Evolutionary conservation across 495 filamentous ascomycete species (phyloP), one percentile per base, ranked within the genome.

Genomic region (Platismatia glauca): DNA sequence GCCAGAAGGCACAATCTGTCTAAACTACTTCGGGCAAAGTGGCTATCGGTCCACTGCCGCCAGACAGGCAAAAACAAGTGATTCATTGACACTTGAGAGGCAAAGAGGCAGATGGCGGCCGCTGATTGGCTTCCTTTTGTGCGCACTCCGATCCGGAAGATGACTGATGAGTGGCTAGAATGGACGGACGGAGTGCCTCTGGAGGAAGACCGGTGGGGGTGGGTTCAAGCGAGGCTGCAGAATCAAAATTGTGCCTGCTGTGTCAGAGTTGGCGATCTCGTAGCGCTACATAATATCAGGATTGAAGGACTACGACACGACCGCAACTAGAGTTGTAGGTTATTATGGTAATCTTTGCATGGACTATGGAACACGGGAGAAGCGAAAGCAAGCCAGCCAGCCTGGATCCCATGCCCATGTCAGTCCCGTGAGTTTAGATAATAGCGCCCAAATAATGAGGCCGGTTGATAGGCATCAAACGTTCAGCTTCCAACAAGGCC

Each of bases 371-470:
- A n/a, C 24, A 62, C 39, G 60, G 60, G 39, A 55, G 39, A 57
- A 57, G 53, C 52, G 52, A 57, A 37, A 31, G 22, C 6, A 50
- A 48, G 22, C 22, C 31, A 27, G 27, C 48, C 12, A 52, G 11
- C 48, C 48, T 52, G 48, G 27, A 52, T 50, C 22, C 22, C 27
- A 46, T 39, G 53, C 22, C 22, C 27, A 46, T 39, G 53, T 34
- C 41, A 56, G 48, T 44, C 52, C 60, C 53, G 60, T 62, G 48
- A 62, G 46, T 33, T 52, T 46, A 57, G 60, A 56, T 62, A 62
- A 62, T 62, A 62, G 60, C 60, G 60, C 60, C 52, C 53, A 62
- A 62, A 35, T 35, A 35, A 56, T 33, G 50, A 57, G 33, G 60
- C 24, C 27, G 31, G 27, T 22, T 57, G 55, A 56, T 57, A 56